These are phyloP conservation scores for Acanthamoeba sp. DNA, from an alignment of 208 protist species.

Conservation along the genomic window DNA sequence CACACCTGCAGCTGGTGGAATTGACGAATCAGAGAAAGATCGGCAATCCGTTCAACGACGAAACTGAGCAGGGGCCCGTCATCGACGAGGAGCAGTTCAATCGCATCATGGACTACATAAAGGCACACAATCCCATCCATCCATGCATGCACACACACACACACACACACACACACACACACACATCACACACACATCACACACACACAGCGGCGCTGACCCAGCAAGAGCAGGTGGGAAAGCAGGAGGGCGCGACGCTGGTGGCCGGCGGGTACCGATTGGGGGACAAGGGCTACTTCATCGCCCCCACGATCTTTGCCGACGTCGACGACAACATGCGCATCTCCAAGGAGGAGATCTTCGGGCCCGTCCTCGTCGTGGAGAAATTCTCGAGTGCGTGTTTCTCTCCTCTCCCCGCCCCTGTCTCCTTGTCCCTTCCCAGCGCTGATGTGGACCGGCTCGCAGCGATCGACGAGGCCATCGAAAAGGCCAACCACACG, in stretches of 20 bases:
- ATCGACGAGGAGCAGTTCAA: constrained; percentile 55
- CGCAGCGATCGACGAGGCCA: constrained; percentile 88
- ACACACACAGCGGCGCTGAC: neutral
- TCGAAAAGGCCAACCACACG: constrained; percentile 93
- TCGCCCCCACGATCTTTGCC: constrained; percentile 92
- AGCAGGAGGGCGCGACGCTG: constrained; percentile 89
- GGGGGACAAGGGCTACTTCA: constrained; percentile 90
- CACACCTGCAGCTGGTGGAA: neutral
- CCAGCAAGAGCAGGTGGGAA: neutral
- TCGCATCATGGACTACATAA: constrained; percentile 40
- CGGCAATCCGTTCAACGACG: constrained; percentile 27
- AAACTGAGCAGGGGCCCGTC: neutral
- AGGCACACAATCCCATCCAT: neutral
- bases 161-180: neutral
- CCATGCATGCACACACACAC: neutral
- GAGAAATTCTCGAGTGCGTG: constrained; percentile 52
- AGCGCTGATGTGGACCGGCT: too few species aligned
- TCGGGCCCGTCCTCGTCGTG: neutral
- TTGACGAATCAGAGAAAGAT: neutral
- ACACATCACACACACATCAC: neutral
- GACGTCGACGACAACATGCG: constrained; percentile 90
- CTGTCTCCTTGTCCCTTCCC: too few species aligned
- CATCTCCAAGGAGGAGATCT: constrained; percentile 34
- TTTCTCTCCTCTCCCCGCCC: neutral
- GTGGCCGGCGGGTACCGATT: constrained; percentile 90